phyloP scores from a whole-genome alignment of 306 rosid genomes.

The Dalbergia oliveri region DNA sequence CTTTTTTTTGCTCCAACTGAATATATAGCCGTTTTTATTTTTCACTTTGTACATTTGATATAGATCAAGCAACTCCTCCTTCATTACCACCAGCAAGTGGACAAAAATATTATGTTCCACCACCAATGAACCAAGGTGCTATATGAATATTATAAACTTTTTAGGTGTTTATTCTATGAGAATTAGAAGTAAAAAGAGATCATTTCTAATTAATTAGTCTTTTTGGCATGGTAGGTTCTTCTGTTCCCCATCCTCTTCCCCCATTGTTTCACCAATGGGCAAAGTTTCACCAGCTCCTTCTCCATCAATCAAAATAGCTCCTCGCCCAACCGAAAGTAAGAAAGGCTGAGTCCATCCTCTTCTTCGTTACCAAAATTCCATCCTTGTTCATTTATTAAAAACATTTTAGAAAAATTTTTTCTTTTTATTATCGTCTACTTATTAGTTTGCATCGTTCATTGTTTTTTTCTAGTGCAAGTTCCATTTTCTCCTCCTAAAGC shows the following conservation, averaged over 20 bases:
- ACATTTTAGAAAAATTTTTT: slow-evolving; percentile 2
- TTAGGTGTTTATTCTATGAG: slow-evolving; percentile 12
- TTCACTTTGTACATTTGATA: slow-evolving; percentile 29
- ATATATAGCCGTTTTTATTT: slow-evolving; percentile 15
- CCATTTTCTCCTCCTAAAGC: slow-evolving; percentile 52
- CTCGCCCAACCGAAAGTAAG: slow-evolving; percentile 61
- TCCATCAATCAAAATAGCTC: slow-evolving; percentile 45
- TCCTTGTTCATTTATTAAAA: neutral
- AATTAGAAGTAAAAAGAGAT: slow-evolving; percentile 17
- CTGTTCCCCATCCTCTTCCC: slow-evolving; percentile 55
- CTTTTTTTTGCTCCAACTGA: slow-evolving; percentile 22
- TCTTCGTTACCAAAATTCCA: neutral
- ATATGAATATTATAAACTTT: slow-evolving; percentile 6
- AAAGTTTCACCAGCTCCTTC: slow-evolving; percentile 62
- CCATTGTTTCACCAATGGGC: slow-evolving; percentile 43
- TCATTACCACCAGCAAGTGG: slow-evolving; percentile 41
- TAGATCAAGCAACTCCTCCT: slow-evolving; percentile 66
- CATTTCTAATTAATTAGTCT: neutral
- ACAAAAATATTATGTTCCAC: slow-evolving; percentile 50
- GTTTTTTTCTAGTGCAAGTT: slow-evolving; percentile 37
- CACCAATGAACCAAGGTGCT: slow-evolving; percentile 63
- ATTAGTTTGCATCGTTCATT: slow-evolving; percentile 25
- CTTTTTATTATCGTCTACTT: slow-evolving; percentile 22
- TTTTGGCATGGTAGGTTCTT: slow-evolving; percentile 42
- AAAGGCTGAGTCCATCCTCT: slow-evolving; percentile 17